These are phyloP conservation scores for Syzygium syzygioides DNA, from an alignment of 441 rosid species.

Conservation along the genomic window DNA sequence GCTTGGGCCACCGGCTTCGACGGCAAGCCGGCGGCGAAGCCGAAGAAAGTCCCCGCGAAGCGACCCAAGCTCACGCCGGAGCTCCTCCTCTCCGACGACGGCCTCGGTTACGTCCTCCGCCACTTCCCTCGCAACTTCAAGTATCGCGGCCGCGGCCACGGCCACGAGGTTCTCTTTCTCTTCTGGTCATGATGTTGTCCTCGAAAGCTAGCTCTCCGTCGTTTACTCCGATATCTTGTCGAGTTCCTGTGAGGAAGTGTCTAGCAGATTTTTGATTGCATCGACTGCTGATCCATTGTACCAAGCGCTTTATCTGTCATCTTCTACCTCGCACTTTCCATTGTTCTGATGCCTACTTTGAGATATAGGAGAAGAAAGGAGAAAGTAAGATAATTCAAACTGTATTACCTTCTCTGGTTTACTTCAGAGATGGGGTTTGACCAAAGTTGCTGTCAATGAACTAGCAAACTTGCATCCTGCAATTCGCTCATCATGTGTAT, in stretches of 20 bases:
- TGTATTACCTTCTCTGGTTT: not conserved
- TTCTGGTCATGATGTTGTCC: not conserved
- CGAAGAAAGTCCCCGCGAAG: slow-evolving; percentile 49
- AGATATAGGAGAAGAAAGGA: not conserved
- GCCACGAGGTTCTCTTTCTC: slow-evolving; percentile 55
- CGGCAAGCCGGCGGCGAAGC: slow-evolving; percentile 27
- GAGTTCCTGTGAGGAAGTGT: not conserved
- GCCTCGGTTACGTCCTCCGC: slow-evolving; percentile 82
- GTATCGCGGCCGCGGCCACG: slow-evolving; percentile 67
- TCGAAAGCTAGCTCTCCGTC: not conserved
- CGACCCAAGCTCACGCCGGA: slow-evolving; percentile 89
- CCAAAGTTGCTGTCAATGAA: not conserved
- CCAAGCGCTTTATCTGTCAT: not conserved
- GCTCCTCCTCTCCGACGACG: slow-evolving; percentile 76
- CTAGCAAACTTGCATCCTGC: not conserved
- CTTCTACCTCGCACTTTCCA: not conserved
- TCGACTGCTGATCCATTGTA: not conserved
- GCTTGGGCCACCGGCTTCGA: slow-evolving; percentile 8
- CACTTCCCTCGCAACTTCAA: slow-evolving; percentile 80
- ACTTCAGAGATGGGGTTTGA: not conserved
- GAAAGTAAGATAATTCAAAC: not conserved
- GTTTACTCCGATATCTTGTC: not conserved
- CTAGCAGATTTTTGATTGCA: not conserved
- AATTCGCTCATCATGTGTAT: not conserved
- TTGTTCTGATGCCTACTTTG: not conserved